phyloP scores from a whole-genome alignment of 169 alveolate species.

The Neospora caninum region DNA sequence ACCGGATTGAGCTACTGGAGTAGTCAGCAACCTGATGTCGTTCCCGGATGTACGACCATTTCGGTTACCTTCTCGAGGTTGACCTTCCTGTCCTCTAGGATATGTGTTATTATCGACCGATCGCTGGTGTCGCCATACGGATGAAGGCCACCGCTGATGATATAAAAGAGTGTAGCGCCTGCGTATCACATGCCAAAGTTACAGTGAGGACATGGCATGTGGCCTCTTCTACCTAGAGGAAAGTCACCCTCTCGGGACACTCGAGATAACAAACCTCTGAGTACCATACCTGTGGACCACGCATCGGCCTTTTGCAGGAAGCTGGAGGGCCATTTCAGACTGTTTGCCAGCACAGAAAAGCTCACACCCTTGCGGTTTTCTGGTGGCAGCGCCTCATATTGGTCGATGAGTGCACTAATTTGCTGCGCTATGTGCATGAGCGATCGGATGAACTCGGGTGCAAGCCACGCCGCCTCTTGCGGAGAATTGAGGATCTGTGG shows the following conservation, averaged over 20 bases:
- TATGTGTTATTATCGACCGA: slow-evolving; percentile 22
- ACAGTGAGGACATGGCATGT: neutral
- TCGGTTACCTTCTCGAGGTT: slow-evolving; percentile 41
- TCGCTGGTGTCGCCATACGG: slow-evolving; percentile 49
- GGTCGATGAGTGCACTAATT: neutral
- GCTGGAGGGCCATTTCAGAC: slow-evolving; percentile 12
- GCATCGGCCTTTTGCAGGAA: slow-evolving; percentile 48
- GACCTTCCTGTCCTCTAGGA: slow-evolving; percentile 48
- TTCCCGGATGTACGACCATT: neutral
- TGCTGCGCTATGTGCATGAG: slow-evolving; percentile 20
- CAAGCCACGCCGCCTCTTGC: slow-evolving; percentile 50
- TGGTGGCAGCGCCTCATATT: slow-evolving; percentile 35
- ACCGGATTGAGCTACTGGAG: neutral
- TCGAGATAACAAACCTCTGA: neutral
- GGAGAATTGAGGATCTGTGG: slow-evolving; percentile 47
- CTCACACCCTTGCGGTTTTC: neutral
- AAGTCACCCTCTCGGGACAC: neutral
- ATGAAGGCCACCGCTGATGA: slow-evolving; percentile 51
- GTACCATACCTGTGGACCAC: slow-evolving; percentile 48
- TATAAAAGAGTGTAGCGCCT: slow-evolving; percentile 50
- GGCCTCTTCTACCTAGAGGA: neutral
- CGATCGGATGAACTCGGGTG: slow-evolving; percentile 47
- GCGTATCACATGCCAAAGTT: neutral
- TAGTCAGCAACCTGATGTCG: neutral
- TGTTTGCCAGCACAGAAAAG: slow-evolving; percentile 17